phyloP scores from a whole-genome alignment of 441 rosid genomes.

The Rhodomyrtus psidioides region DNA sequence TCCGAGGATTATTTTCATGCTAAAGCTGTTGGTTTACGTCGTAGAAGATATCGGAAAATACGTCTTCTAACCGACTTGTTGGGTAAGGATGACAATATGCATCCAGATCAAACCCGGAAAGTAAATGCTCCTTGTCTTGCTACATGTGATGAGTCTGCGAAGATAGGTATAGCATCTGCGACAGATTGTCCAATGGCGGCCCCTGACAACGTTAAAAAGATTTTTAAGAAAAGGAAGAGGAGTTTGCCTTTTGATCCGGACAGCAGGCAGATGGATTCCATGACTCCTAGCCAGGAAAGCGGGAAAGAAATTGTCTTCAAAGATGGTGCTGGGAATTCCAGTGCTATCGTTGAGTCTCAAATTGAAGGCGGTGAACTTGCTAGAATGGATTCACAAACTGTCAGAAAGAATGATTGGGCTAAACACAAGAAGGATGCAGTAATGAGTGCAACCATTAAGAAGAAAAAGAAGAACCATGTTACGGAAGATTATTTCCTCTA shows the following conservation, averaged over 20 bases:
- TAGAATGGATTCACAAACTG: slow-evolving; percentile 17
- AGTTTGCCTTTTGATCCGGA: slow-evolving; percentile 40
- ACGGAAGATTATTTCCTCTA: slow-evolving; percentile 26
- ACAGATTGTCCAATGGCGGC: slow-evolving; percentile 13
- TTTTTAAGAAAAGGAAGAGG: slow-evolving; percentile 45
- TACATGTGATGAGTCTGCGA: slow-evolving; percentile 19
- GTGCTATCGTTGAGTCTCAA: slow-evolving; percentile 23
- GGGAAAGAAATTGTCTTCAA: slow-evolving; percentile 22
- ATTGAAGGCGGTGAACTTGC: slow-evolving; percentile 26
- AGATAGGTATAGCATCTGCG: slow-evolving; percentile 15
- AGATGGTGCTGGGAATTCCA: slow-evolving; percentile 26
- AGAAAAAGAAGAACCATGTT: slow-evolving; percentile 31
- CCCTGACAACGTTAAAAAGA: slow-evolving; percentile 22
- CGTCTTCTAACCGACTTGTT: slow-evolving; percentile 71
- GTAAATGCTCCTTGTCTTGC: slow-evolving; percentile 27
- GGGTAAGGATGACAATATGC: slow-evolving; percentile 28
- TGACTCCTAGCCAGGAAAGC: slow-evolving; percentile 24
- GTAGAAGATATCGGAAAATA: slow-evolving; percentile 58
- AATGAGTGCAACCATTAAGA: slow-evolving; percentile 25
- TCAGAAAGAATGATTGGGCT: slow-evolving; percentile 20
- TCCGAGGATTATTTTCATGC: slow-evolving; percentile 15
- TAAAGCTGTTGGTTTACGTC: slow-evolving; percentile 35
- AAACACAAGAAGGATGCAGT: slow-evolving; percentile 31
- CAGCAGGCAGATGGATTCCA: slow-evolving; percentile 20
- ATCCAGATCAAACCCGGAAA: slow-evolving; percentile 7